A percentile compares a stretch with the other conserved stretches of the same genome.
Evolutionary conservation across 148 eudicot species (phyloP).

Genomic region (Hydrangea macrophylla): DNA sequence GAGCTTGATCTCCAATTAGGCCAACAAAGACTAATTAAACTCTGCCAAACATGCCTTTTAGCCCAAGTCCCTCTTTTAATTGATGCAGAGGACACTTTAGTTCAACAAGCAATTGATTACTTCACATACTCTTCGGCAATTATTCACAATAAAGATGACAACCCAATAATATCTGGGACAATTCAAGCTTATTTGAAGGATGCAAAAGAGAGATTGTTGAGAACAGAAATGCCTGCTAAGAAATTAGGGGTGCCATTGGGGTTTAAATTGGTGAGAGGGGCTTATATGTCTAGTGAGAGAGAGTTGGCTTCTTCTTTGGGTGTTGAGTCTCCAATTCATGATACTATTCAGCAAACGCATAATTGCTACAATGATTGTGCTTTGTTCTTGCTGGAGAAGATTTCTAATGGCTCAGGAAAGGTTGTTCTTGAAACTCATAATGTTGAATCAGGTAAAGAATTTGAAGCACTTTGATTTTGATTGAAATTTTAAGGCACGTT

Average conservation of each 20-base stretch:
- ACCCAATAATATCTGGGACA: slow-evolving; percentile 57
- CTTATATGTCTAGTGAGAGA: slow-evolving; percentile 71
- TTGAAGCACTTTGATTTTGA: no score
- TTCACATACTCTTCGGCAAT: slow-evolving; percentile 64
- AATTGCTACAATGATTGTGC: slow-evolving; percentile 69
- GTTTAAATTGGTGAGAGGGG: slow-evolving; percentile 80
- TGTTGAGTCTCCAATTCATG: slow-evolving; percentile 66
- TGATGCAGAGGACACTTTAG: slow-evolving; percentile 71
- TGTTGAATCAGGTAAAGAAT: slow-evolving; percentile 59
- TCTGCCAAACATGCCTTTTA: slow-evolving; percentile 43
- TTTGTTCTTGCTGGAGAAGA: slow-evolving; percentile 61
- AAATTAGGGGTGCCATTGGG: slow-evolving; percentile 63
- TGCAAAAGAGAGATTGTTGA: slow-evolving; percentile 53
- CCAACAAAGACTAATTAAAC: slow-evolving; percentile 40
- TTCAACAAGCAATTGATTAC: slow-evolving; percentile 77
- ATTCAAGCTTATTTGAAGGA: slow-evolving; percentile 78
- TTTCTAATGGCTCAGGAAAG: slow-evolving; percentile 48
- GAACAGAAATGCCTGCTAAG: slow-evolving; percentile 42
- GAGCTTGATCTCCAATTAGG: slow-evolving; percentile 60
- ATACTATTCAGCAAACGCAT: slow-evolving; percentile 57
- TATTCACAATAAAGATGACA: slow-evolving; percentile 30
- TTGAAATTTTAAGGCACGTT: no score
- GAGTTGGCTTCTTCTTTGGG: slow-evolving; percentile 52
- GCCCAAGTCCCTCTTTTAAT: slow-evolving; percentile 55
- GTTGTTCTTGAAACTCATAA: slow-evolving; percentile 83